Base-by-base conservation (phyloP, 768 basidiomycete species). In the Dendrothele bispora region DNA sequence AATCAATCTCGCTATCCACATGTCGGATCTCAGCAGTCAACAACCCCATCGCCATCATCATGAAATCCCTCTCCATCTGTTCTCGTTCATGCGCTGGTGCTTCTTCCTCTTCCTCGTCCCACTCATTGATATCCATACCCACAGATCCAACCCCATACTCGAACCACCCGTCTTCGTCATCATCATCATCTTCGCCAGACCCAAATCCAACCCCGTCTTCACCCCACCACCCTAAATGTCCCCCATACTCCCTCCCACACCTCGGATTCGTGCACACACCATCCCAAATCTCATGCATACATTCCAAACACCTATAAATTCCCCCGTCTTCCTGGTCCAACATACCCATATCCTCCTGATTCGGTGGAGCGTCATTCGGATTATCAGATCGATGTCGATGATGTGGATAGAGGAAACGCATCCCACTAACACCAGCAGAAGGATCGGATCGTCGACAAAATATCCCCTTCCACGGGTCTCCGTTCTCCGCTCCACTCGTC, bases 211-310 rank as follows among this genome's bases (percentile, higher is more conserved):
- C 12, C n/a, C n/a, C n/a, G n/a, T n/a, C n/a, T n/a, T n/a, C n/a
- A n/a, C n/a, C n/a, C n/a, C n/a, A n/a, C n/a, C 30, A 34, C 11
- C n/a, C 10, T 10, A 34, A n/a, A n/a, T 86, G 85, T 1, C 79
- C 84, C 3, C 68, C 70, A 56, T 88, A 89, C 17, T 61, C 62
- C 27, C 86, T 74, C 24, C 76, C 70, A 54, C 90, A 91, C n/a
- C n/a, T n/a, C n/a, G n/a, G n/a, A 10, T 59, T 57, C 4, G 80
- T 74, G 58, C 90, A 92, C 18, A 73, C 60, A 1, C 85, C 86
- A 50, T 73, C 80, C 78, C 76, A 81, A 51, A 92, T 86, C 65
- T 92, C 90, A 57, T 91, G 82, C 73, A 83, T 76, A 53, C 88
- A 91, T 35, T 83, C 82, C 14, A 81, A 57, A 60, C 90, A 92